Percentiles rank a stretch among this genome's conserved stretches.
phyloP scores from a whole-genome alignment of 352 stramenopile genomes.

The Globisporangium irregulare region DNA sequence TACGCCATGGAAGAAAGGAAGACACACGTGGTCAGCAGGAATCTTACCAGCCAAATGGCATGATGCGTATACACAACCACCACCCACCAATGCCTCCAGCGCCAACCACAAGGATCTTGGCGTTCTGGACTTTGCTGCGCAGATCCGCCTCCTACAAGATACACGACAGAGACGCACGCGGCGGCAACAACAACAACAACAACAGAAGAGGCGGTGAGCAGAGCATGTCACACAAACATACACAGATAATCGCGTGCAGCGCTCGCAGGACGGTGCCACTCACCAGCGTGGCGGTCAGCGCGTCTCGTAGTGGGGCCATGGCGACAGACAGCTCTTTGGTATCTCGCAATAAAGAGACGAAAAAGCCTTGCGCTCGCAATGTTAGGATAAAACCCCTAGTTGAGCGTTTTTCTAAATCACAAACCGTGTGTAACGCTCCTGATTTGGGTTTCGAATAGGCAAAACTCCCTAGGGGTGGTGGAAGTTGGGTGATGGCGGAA shows the following conservation, averaged over 20 bases:
- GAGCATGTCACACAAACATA: too few relatives aligned
- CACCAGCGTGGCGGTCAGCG: constrained; percentile 46
- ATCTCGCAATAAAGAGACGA: neutral
- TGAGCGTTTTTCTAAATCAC: neutral
- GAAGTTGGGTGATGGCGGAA: neutral
- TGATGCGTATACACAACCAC: neutral
- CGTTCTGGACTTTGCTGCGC: constrained; percentile 61
- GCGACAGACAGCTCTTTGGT: constrained; percentile 1
- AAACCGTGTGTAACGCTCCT: neutral
- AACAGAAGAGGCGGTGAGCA: neutral
- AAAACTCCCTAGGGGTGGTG: neutral
- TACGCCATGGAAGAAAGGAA: neutral
- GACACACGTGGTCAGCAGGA: neutral
- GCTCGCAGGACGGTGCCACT: constrained; percentile 14
- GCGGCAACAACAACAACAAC: neutral
- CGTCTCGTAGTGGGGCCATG: constrained; percentile 24
- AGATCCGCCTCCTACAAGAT: constrained; percentile 50
- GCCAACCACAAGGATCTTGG: constrained; percentile 95
- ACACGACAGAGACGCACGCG: neutral
- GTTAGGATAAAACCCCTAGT: neutral
- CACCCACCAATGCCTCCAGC: constrained; percentile 95
- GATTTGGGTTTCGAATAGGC: neutral
- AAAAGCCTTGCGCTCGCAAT: neutral
- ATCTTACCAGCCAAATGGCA: neutral
- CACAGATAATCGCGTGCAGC: neutral